These are phyloP conservation scores for Xylariaceae sp. DNA, from an alignment of 2,329 filamentous ascomycete genomes.

Conservation along the genomic window DNA sequence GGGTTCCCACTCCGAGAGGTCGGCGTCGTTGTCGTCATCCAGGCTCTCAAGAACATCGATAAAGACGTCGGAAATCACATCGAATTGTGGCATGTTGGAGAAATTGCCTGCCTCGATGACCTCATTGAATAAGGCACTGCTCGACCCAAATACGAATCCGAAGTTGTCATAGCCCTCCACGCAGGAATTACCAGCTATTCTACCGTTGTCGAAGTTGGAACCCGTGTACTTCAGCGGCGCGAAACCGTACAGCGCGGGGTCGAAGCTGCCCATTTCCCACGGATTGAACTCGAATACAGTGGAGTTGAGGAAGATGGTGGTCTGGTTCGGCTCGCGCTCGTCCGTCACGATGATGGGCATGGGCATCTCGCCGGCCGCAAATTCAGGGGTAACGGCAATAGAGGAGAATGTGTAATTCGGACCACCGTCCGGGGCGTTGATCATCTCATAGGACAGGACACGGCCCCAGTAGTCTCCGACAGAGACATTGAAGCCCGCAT, in stretches of 20 bases:
- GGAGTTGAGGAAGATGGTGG: constrained; percentile 60
- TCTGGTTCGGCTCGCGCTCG: constrained; percentile 56
- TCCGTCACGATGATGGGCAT: constrained; percentile 71
- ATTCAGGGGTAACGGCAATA: constrained; percentile 58
- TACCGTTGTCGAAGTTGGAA: constrained; percentile 62
- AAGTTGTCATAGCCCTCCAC: constrained; percentile 76
- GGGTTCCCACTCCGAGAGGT: constrained; percentile 60
- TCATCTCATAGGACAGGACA: constrained; percentile 63
- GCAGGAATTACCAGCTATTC: constrained; percentile 55
- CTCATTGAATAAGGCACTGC: constrained; percentile 77
- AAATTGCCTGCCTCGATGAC: constrained; percentile 35
- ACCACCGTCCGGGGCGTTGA: constrained; percentile 62
- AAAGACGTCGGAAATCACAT: constrained; percentile 41
- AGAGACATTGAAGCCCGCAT: constrained; percentile 59
- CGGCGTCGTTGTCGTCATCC: constrained; percentile 47
- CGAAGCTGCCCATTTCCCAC: constrained; percentile 72
- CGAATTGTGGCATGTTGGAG: constrained; percentile 32
- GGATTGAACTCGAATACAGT: constrained; percentile 76
- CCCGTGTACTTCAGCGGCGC: constrained; percentile 66
- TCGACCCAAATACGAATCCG: constrained; percentile 81
- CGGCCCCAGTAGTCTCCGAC: constrained; percentile 72
- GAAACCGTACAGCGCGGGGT: constrained; percentile 67
- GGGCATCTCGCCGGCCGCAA: constrained; percentile 57
- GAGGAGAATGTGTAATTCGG: constrained; percentile 69
- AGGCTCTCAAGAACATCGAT: constrained; percentile 42